Conservation (phyloP, 1,139 yeast genomes). For the Kluyveromyces sp. region DNA sequence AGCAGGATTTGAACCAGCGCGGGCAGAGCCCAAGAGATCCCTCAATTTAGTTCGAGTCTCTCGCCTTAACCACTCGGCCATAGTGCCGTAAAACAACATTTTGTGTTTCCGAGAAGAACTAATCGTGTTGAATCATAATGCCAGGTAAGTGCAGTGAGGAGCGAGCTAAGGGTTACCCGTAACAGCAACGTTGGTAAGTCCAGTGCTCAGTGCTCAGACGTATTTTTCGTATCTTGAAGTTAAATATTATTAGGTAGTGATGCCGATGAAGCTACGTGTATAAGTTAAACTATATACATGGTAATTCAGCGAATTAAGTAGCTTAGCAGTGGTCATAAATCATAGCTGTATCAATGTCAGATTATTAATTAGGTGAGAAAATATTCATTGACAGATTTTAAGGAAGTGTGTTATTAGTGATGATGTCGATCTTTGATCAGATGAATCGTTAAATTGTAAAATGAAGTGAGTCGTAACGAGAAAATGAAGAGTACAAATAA, state of each 20-base stretch:
- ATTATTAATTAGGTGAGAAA: neutral
- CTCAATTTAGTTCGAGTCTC: slow-evolving; percentile 33
- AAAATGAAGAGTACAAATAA: no score
- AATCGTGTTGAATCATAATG: no score
- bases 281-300: neutral
- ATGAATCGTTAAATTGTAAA: no score
- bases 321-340: neutral
- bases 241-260: neutral
- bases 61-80: slow-evolving; percentile 39
- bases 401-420: neutral
- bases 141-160: no score
- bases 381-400: neutral
- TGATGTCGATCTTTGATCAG: neutral
- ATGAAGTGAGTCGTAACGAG: no score
- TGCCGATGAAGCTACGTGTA: neutral
- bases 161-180: no score
- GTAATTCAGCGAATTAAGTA: neutral
- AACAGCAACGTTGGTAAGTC: no score
- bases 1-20: slow-evolving; percentile 38
- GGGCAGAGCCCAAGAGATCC: slow-evolving; percentile 37
- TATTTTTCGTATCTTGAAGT: neutral
- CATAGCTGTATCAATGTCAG: neutral
- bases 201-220: no score
- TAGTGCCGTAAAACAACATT: slow-evolving; percentile 25
- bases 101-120: no score